Percentiles rank a stretch among this genome's conserved stretches.
These are phyloP conservation scores for Metroxylon sagu DNA, from an alignment of 176 grass and related monocot species.

Conservation along the genomic window DNA sequence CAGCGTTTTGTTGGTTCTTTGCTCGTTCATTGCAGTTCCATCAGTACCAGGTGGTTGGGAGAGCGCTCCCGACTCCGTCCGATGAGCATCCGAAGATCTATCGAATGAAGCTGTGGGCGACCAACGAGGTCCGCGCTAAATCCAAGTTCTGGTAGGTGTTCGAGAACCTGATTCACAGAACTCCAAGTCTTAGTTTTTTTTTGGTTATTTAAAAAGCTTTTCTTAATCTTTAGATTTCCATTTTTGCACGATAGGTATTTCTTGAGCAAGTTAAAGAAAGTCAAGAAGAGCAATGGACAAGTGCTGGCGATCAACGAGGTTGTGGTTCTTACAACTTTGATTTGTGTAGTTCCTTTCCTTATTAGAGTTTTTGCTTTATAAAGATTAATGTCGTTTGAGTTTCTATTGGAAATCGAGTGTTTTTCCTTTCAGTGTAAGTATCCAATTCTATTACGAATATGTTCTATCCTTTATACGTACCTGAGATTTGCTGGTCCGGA, in stretches of 20 bases:
- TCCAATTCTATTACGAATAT: no score
- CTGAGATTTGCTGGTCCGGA: no score
- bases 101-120: slow-evolving; percentile 85
- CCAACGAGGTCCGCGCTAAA: slow-evolving; percentile 78
- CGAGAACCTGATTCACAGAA: no score
- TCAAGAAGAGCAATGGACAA: slow-evolving; percentile 91
- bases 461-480: no score
- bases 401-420: no score
- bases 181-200: no score
- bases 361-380: no score
- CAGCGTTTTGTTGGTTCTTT: neutral
- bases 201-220: neutral
- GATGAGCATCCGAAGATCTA: slow-evolving; percentile 89
- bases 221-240: neutral
- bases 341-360: no score
- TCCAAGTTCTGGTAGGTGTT: slow-evolving; percentile 62
- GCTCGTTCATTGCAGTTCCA: slow-evolving; percentile 34
- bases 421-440: no score
- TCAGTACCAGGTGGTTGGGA: slow-evolving; percentile 83
- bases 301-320: slow-evolving; percentile 77
- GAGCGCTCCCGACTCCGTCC: slow-evolving; percentile 48
- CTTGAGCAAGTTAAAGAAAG: slow-evolving; percentile 80
- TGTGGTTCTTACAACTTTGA: neutral
- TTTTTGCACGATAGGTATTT: slow-evolving; percentile 42
- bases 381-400: no score